A percentile compares a stretch with the other conserved stretches of the same genome.
These are phyloP conservation scores for Elymus sibiricus DNA, from an alignment of 176 grass and related monocot species.

Conservation along the genomic window DNA sequence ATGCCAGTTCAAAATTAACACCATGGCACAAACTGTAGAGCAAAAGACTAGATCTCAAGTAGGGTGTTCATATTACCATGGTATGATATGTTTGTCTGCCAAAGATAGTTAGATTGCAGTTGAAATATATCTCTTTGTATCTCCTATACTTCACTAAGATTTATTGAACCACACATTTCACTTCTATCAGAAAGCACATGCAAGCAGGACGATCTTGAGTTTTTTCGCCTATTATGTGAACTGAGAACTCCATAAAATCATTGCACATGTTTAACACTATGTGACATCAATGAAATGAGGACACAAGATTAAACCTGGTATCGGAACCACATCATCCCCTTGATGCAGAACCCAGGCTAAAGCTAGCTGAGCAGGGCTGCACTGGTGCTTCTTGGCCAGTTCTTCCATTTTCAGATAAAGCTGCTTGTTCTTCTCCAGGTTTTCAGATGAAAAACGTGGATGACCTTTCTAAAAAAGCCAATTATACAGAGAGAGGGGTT, in stretches of 20 bases:
- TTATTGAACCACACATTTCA: not conserved
- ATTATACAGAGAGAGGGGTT: not conserved
- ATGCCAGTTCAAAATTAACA: not conserved
- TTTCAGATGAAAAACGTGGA: slow-evolving; percentile 59
- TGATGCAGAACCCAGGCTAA: slow-evolving; percentile 78
- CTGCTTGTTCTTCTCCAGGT: slow-evolving; percentile 75
- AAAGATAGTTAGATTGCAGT: not conserved
- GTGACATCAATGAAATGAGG: not conserved
- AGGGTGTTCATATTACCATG: not conserved
- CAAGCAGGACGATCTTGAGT: not conserved
- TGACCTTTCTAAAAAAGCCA: slow-evolving; percentile 36
- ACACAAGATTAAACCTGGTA: slow-evolving; percentile 57
- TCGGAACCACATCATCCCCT: slow-evolving; percentile 75
- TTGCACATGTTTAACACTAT: not conserved
- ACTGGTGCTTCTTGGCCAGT: slow-evolving; percentile 64
- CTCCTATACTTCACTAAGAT: not conserved
- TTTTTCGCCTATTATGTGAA: not conserved
- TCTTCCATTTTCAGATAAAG: slow-evolving; percentile 49
- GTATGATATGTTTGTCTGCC: not conserved
- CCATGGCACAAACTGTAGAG: not conserved
- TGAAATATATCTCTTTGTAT: not conserved
- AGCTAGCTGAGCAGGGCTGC: slow-evolving; percentile 66
- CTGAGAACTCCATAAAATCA: not conserved
- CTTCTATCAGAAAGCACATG: not conserved
- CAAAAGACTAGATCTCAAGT: not conserved